Evolutionary conservation across 2,329 filamentous ascomycete genomes (phyloP).

Genomic region (Albifimbria verrucaria): DNA sequence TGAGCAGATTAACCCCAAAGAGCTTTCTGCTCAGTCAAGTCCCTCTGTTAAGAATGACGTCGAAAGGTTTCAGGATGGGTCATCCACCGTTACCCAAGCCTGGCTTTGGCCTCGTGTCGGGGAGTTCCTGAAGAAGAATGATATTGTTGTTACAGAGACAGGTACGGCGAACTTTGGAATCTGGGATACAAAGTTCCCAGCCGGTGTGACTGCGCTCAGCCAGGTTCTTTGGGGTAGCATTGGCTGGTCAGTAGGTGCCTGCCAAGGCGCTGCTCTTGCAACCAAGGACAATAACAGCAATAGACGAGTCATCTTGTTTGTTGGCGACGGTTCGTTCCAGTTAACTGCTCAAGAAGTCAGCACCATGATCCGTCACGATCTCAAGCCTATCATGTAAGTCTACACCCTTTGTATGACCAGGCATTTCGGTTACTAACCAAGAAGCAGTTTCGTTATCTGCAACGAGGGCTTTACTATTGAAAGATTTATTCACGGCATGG

Average conservation of each 20-base stretch:
- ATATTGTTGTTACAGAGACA: slow-evolving; percentile 82
- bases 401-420: no score
- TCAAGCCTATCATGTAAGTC: slow-evolving; percentile 75
- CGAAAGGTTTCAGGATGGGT: slow-evolving; percentile 34
- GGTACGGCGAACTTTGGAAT: slow-evolving; percentile 87
- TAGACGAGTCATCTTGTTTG: slow-evolving; percentile 74
- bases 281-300: slow-evolving; percentile 59
- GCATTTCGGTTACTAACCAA: no score
- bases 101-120: slow-evolving; percentile 78
- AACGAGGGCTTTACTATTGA: slow-evolving; percentile 91
- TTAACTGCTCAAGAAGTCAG: slow-evolving; percentile 80
- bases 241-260: slow-evolving; percentile 57
- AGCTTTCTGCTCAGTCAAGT: slow-evolving; percentile 53
- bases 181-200: slow-evolving; percentile 78
- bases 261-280: slow-evolving; percentile 68
- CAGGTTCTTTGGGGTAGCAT: slow-evolving; percentile 73
- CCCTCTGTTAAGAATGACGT: slow-evolving; percentile 53
- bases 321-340: slow-evolving; percentile 86
- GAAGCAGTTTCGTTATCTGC: slow-evolving; percentile 69
- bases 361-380: slow-evolving; percentile 73
- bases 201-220: slow-evolving; percentile 72
- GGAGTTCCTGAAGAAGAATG: slow-evolving; percentile 66
- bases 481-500: slow-evolving; percentile 80
- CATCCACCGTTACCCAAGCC: slow-evolving; percentile 58
- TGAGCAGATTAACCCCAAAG: slow-evolving; percentile 51